A percentile compares a stretch with the other conserved stretches of the same genome.
Conservation (phyloP, 495 filamentous ascomycete species). For the Neurospora cerealis region DNA sequence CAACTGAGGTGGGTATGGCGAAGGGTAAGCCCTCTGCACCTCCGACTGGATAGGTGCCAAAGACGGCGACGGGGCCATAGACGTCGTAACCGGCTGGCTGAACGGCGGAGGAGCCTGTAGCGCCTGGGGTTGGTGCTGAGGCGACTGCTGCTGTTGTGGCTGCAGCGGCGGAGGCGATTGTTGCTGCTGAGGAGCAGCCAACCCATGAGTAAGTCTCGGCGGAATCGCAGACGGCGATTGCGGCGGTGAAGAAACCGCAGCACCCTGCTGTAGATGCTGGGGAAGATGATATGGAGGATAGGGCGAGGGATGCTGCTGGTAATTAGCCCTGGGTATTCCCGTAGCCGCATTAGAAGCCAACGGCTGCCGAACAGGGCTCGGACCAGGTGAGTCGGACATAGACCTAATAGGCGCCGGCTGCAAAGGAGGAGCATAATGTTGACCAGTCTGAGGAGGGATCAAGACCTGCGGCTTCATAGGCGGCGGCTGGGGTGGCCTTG, state of each 20-base stretch:
- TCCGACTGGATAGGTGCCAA: constrained; percentile 8
- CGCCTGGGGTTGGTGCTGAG: constrained; percentile 7
- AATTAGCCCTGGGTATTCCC: constrained; percentile 1
- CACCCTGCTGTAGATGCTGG: constrained; percentile 7
- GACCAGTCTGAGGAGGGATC: constrained; percentile 27
- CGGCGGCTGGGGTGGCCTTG: constrained; percentile 19
- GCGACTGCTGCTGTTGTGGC: constrained; percentile 1
- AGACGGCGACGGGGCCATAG: constrained; percentile 2
- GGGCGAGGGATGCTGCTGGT: constrained; percentile 11
- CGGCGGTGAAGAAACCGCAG: constrained; percentile 13
- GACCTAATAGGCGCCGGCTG: constrained; percentile 16
- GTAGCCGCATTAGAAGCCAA: background rate
- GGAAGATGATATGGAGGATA: constrained; percentile 6
- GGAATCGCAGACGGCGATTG: constrained; percentile 13
- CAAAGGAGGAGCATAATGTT: constrained; percentile 26
- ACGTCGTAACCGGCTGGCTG: constrained; percentile 8
- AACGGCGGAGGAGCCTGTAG: constrained; percentile 20
- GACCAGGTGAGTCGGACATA: background rate
- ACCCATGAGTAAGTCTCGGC: constrained; percentile 8
- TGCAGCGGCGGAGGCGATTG: constrained; percentile 6
- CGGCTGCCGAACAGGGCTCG: constrained; percentile 1
- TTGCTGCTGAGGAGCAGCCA: constrained; percentile 16
- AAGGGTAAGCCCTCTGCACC: constrained; percentile 23
- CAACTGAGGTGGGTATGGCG: constrained; percentile 18
- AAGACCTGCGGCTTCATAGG: constrained; percentile 19